Evolutionary conservation across 768 basidiomycete genomes (phyloP), one percentile per base, ranked within the genome.

Genomic region (Postia placenta): DNA sequence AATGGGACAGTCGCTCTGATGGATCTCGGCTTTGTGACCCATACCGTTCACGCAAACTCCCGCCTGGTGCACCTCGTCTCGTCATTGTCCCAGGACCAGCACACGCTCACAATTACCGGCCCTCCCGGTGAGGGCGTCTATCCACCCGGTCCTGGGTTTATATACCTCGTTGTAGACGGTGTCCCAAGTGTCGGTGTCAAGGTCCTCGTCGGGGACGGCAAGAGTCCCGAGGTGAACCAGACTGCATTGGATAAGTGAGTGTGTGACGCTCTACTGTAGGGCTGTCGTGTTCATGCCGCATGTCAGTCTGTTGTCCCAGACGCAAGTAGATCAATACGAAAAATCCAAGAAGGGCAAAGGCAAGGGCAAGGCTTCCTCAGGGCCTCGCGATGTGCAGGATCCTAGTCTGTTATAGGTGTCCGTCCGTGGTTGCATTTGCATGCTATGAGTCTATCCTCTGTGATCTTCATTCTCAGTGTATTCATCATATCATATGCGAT

Each of bases 1-100:
- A 9, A 39, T 26, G 17, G 20, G 11, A 5, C 47, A 89, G 88
- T 88, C 20, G 77, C 72, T 1, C 65, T 90, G 27, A 87, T 92
- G 83, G 89, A 92, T 63, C 69, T 89, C 14, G 88, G 86, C n/a
- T 89, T 73, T 59, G 78, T 88, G 40, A 90, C 88, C 3, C 88
- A 90, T 58, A 78, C 81, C 14, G 76, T 82, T 25, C 87, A 89
- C 57, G 76, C 83, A 17, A 88, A 88, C 63, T 78, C 79, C 19
- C 83, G 88, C n/a, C 64, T 85, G 26, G 86, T 91, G 19, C 84
- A 83, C 56, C 71, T 95, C 46, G 60, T 64, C 27, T 65, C 71
- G 37, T 65, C 74, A 20, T 61, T 70, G 0, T 69, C 73, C 7
- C 67, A 71, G 44, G 71, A 75, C 23, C 61, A 71, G 41, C 66